Base-by-base conservation (phyloP, 148 eudicot genomes). In the Chenopodium formosanum region DNA sequence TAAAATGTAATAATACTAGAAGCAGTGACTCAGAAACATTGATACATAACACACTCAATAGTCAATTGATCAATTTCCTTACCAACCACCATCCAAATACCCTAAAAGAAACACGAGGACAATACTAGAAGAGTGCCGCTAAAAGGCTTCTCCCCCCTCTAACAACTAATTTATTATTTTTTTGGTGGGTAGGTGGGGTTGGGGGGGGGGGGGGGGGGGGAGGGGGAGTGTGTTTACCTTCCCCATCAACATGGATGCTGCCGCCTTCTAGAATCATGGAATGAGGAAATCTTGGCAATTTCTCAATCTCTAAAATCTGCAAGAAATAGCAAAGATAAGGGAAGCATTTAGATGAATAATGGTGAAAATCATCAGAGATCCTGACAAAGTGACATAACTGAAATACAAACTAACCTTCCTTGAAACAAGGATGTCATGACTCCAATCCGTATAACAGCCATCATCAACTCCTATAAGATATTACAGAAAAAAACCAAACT, bases 211-310 rank as follows among this genome's bases (percentile, higher is more conserved):
- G 34, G 37, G 37, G 5, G 37, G 37, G 5, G 37, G 4, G 7
- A 7, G 44, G 1, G 44, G 8, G 44, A 7, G 44, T 0, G 23
- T 7, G 74, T 40, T 22, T 85, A 93, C 98, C 99, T 90, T 96
- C 95, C 78, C 99, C 99, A 27, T 96, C 99, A n/a, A 96, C 99
- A 83, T 96, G 99, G 78, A 96, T 92, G 91, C 98, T 94, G 75
- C 99, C 99, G 75, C 99, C 99, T 90, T 96, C 99, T 79, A 96
- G 91, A 71, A 94, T 86, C 89, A 96, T 90, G 74, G 94, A 88
- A 44, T 96, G 97, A 12, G 92, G 86, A 90, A 96, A 96, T 86
- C 95, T 91, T 65, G 97, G 94, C 78, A 89, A 75, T 85, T 83
- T 94, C 84, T 92, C 99, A 79, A 91, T 85, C 52, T 75, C 90